Evolutionary conservation across 1,139 yeast species (phyloP), one percentile per base, ranked within the genome.

Genomic region (Hyphopichia wangnamkhiaoensis): DNA sequence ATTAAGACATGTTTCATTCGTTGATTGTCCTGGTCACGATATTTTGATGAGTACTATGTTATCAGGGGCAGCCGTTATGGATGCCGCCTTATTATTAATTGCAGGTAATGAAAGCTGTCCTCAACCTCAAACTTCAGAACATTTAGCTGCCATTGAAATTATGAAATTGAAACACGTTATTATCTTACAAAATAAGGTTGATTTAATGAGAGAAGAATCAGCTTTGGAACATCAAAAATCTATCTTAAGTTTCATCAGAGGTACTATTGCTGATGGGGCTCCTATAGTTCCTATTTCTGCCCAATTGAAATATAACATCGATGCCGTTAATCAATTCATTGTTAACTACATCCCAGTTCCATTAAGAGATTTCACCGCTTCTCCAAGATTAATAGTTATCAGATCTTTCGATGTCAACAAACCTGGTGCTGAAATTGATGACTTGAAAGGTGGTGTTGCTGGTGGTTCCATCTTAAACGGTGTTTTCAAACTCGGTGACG

Each of bases 1-100:
- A 52, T 82, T 90, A 37, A 89, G 99, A 70, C 99, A 94, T 63
- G 98, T 94, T 41, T 90, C 97, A 6, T 94, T 94, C 57, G 98
- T 94, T 45, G 99, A 94, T 76, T 94, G 98, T 75, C 99, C 99
- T 44, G 99, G 98, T 65, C 99, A 94, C 87, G 99, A 94, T 77
- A 93, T 94, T 75, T 84, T 94, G 65, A 94, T 94, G 98, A 90
- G 98, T 79, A 94, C 98, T 53, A 94, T 94, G 99, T 84, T 94
- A 80, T 91, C 98, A 37, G 99, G 99, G 64, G 99, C 99, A 31
- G 99, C 99, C 13, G 98, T 94, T 52, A 94, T 94, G 99, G 99
- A 94, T 68, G 99, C 98, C 42, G 99, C 99, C 12, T 75, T 94
- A 47, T 74, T 94, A 58, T 79, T 94, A 53, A 84, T 94, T 63